A percentile compares a stretch with the other conserved stretches of the same genome.
These are phyloP conservation scores for Globisporangium nunn DNA, from an alignment of 352 stramenopile genomes.

Conservation along the genomic window DNA sequence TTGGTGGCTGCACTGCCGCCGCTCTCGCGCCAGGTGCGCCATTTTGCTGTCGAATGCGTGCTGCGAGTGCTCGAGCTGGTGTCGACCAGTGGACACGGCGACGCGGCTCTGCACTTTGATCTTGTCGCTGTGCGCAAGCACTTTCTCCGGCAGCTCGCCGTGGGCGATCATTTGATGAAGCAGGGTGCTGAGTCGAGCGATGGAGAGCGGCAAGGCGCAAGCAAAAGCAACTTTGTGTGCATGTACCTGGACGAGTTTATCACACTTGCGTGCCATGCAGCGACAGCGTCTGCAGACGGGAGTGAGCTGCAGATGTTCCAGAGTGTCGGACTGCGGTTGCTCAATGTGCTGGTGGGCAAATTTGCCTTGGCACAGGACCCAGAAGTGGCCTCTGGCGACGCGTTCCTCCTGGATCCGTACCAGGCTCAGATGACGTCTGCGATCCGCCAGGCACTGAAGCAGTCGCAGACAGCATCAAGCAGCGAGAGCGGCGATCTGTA, in stretches of 20 bases:
- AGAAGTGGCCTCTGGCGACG: conserved; percentile 45
- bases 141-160: conserved; percentile 29
- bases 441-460: conserved; percentile 68
- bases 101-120: conserved; percentile 64
- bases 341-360: conserved; percentile 56
- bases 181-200: neutral
- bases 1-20: conserved; percentile 55
- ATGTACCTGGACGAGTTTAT: conserved; percentile 88
- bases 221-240: conserved; percentile 58
- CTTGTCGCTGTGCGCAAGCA: conserved; percentile 38
- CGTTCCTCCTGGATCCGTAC: conserved; percentile 72
- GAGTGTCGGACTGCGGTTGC: conserved; percentile 50
- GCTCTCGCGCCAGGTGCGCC: conserved; percentile 64
- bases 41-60: conserved; percentile 76
- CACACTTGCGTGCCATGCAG: conserved; percentile 71
- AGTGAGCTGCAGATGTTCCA: conserved; percentile 79
- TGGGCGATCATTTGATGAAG: neutral
- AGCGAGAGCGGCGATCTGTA: conserved; percentile 36
- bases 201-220: conserved; percentile 6
- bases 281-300: conserved; percentile 58
- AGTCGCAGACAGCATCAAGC: conserved; percentile 19
- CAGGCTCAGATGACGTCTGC: conserved; percentile 78
- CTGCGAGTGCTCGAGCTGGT: conserved; percentile 67
- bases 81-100: conserved; percentile 11
- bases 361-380: conserved; percentile 58